Evolutionary conservation across 2,329 filamentous ascomycete species (phyloP), one percentile per base, ranked within the genome.

Genomic region (Orbilia blumenaviensis): DNA sequence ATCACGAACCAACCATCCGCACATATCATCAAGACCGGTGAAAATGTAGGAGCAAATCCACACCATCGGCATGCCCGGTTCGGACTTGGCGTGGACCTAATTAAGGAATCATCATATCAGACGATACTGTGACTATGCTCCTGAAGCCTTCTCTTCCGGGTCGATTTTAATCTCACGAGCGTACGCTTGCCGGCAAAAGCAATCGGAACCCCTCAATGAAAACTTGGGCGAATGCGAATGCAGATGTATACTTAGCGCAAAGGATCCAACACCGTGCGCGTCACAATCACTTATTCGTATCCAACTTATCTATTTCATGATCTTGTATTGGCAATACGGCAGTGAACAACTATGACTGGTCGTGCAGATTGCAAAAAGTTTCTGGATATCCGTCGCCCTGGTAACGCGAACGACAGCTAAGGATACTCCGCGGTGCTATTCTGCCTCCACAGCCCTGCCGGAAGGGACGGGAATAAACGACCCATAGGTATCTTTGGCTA

Each of bases 41-140:
- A 63, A 63, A 48, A 48, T 68, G 62, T 32, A 56, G 63, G 66
- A 66, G 34, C 52, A 32, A 63, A 54, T 52, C 54, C 42, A 58
- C 44, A 58, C 25, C n/a, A 21, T 48, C 63, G 56, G 54, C 38
- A 42, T 68, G 34, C 32, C 54, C 58, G 54, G 62, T 7, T 25
- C 29, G 29, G n/a, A 36, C 29, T 63, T 42, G 58, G 21, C 32
- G 25, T 56, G 14, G n/a, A 44, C 1, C 6, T 46, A 48, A 66
- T 56, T 16, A 27, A 54, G 25, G 41, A n/a, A 63, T 54, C n/a
- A n/a, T n/a, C n/a, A n/a, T n/a, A n/a, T n/a, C 56, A 63, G 32
- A 16, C 12, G 21, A 27, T 54, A 42, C 50, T 50, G 8, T 32
- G 25, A 9, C 7, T 34, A 42, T 9, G 42, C 52, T 54, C 48